Evolutionary conservation across 176 grass and related monocot genomes (phyloP).

Genomic region (Carex kokanica): DNA sequence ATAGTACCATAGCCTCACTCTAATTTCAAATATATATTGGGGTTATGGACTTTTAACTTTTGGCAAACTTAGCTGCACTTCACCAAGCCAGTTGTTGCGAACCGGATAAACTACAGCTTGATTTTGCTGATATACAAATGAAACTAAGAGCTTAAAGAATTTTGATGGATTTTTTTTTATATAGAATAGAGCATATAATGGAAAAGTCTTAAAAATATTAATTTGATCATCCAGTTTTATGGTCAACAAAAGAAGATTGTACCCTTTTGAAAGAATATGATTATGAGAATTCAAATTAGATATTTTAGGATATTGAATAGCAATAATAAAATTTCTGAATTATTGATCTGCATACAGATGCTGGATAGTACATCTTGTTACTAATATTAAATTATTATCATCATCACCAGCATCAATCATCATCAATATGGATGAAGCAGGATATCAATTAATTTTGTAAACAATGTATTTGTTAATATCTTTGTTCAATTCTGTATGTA

Average conservation of each 20-base stretch:
- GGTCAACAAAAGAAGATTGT: neutral
- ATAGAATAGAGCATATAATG: neutral
- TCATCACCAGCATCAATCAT: neutral
- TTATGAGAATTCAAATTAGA: neutral
- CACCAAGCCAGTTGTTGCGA: neutral
- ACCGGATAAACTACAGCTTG: neutral
- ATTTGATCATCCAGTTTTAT: neutral
- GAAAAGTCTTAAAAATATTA: neutral
- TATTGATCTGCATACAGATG: neutral
- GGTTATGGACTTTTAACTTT: neutral
- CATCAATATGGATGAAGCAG: no score
- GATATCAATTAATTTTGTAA: neutral
- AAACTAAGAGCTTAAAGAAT: neutral
- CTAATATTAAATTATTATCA: neutral
- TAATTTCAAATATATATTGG: neutral
- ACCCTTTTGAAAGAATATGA: neutral
- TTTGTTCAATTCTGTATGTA: neutral
- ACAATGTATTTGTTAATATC: neutral
- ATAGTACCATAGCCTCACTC: no score
- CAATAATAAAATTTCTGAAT: neutral
- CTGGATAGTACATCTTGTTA: neutral
- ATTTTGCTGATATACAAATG: neutral
- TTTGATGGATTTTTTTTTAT: neutral
- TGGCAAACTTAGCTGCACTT: neutral
- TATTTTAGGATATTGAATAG: neutral